Evolutionary conservation across 1,284 basidiomycete species (phyloP).

Genomic region (Puccinia novopanici): DNA sequence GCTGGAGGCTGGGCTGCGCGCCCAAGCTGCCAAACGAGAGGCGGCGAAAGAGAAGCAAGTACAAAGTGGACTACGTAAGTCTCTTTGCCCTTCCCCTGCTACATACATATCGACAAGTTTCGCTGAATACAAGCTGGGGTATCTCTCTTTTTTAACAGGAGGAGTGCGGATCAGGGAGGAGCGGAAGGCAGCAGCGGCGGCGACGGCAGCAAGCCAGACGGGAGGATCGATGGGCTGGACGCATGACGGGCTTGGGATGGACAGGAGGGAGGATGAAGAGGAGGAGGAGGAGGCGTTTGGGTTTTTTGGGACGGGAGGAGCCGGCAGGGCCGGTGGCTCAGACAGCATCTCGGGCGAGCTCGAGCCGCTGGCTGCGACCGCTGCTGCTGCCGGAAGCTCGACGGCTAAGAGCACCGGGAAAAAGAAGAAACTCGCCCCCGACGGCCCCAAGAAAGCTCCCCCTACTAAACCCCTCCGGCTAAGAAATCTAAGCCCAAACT

Average conservation of each 20-base stretch:
- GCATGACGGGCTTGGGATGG: background rate
- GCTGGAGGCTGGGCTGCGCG: constrained; percentile 53
- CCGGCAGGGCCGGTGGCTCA: background rate
- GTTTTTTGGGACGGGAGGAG: constrained; percentile 28
- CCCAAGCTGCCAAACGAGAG: constrained; percentile 58
- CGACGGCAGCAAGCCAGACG: constrained; percentile 11
- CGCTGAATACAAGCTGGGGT: too few species aligned
- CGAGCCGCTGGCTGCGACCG: background rate
- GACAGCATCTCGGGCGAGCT: background rate
- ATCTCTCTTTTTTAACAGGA: constrained; percentile 27
- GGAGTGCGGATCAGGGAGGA: constrained; percentile 46
- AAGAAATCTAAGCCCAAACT: too few species aligned
- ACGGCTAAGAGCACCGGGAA: too few species aligned
- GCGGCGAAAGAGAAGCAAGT: constrained; percentile 49
- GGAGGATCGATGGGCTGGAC: background rate
- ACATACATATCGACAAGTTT: too few species aligned
- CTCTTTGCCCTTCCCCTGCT: too few species aligned
- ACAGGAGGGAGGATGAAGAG: constrained; percentile 6
- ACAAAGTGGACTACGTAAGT: constrained; percentile 50
- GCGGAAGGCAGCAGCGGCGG: constrained; percentile 46
- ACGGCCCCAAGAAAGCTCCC: too few species aligned
- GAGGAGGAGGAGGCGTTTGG: constrained; percentile 50
- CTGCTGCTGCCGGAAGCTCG: too few species aligned
- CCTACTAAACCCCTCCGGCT: too few species aligned
- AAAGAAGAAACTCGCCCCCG: too few species aligned